Percentiles rank a stretch among this genome's conserved stretches.
Evolutionary conservation across 176 grass and related monocot genomes (phyloP).

Genomic region (Raddia distichophylla): DNA sequence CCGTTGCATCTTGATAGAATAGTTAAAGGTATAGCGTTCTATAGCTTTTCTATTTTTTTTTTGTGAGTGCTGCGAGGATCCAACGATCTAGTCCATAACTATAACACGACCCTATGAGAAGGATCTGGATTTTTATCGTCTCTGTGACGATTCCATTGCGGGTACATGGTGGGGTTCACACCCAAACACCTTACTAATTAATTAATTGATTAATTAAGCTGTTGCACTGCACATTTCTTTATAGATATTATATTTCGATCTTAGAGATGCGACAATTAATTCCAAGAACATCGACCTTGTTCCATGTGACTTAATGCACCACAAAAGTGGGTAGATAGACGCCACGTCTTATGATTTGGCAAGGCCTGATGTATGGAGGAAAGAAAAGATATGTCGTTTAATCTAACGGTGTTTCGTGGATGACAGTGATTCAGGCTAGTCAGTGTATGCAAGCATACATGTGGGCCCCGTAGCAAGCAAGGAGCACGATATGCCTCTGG

Average conservation of each 20-base stretch:
- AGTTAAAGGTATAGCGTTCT: too few species aligned
- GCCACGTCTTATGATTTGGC: constrained; percentile 3
- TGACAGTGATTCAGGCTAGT: background rate
- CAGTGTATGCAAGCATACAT: background rate
- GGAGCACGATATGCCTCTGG: constrained; percentile 23
- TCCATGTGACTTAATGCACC: background rate
- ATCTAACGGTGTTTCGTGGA: background rate
- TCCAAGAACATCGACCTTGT: background rate
- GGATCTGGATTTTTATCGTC: too few species aligned
- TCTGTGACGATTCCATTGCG: too few species aligned
- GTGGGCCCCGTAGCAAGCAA: background rate
- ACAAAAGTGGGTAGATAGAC: background rate
- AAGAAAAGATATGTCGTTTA: constrained; percentile 5
- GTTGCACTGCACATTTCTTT: too few species aligned
- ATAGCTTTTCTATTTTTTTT: too few species aligned
- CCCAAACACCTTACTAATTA: too few species aligned
- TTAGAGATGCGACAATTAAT: background rate
- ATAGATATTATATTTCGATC: background rate
- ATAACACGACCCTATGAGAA: too few species aligned
- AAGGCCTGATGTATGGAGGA: constrained; percentile 14
- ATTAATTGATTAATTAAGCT: too few species aligned
- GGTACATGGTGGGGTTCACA: too few species aligned
- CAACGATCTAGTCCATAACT: too few species aligned
- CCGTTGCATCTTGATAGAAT: too few species aligned
- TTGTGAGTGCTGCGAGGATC: too few species aligned